Percentiles rank a stretch among this genome's conserved stretches.
phyloP scores from a whole-genome alignment of 176 grass and related monocot genomes.

The Alopecurus myosuroides region DNA sequence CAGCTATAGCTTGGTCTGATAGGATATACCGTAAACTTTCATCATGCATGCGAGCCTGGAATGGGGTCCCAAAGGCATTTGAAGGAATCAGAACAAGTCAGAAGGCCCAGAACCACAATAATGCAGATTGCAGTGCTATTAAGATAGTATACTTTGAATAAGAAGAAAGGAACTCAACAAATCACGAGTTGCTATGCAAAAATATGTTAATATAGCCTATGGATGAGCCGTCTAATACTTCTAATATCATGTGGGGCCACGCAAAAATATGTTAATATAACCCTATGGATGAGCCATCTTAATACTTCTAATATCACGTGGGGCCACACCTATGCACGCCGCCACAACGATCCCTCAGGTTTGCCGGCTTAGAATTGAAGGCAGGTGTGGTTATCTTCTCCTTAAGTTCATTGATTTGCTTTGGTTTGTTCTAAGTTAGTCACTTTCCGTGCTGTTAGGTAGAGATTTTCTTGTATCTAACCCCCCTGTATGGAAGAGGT shows the following conservation, averaged over 20 bases:
- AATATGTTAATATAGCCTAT: not conserved
- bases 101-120: constrained; percentile 1
- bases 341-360: not conserved
- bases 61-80: constrained; percentile 12
- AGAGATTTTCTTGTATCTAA: too few species aligned
- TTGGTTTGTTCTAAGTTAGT: not conserved
- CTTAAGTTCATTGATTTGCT: not conserved
- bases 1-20: constrained; percentile 81
- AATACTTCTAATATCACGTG: not conserved
- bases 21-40: constrained; percentile 87
- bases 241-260: too few species aligned
- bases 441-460: too few species aligned
- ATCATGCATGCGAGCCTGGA: constrained; percentile 93
- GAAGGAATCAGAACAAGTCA: constrained; percentile 11
- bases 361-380: not conserved
- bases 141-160: constrained; percentile 6
- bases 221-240: not conserved
- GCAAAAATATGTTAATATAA: too few species aligned
- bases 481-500: not conserved
- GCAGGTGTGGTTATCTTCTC: not conserved
- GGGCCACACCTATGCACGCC: not conserved
- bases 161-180: not conserved
- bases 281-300: too few species aligned
- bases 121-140: constrained; percentile 1
- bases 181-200: not conserved